These are phyloP conservation scores for Garcileccinum viscosum DNA, from an alignment of 1,284 basidiomycete species.

Conservation along the genomic window DNA sequence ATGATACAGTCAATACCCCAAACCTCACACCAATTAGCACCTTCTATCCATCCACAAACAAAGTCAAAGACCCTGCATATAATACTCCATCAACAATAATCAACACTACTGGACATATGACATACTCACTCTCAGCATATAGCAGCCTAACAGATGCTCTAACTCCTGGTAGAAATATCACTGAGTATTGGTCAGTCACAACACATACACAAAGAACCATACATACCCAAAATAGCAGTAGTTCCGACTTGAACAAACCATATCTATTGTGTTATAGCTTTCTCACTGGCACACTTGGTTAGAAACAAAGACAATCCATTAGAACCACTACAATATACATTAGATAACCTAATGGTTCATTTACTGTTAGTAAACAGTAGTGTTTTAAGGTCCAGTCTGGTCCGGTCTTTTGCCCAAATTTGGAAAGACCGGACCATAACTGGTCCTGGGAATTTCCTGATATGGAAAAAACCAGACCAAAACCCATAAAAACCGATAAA, in stretches of 20 bases:
- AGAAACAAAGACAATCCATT: not conserved
- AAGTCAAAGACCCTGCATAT: not conserved
- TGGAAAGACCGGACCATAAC: too few species aligned
- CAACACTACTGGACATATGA: too few species aligned
- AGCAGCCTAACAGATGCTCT: constrained; percentile 1
- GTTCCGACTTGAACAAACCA: not conserved
- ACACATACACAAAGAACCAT: not conserved
- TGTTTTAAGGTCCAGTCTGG: too few species aligned
- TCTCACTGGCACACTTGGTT: not conserved
- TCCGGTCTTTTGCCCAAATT: too few species aligned
- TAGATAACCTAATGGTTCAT: too few species aligned
- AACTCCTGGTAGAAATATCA: not conserved
- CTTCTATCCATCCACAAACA: too few species aligned
- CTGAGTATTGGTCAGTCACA: not conserved
- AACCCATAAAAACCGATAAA: too few species aligned
- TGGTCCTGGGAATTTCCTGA: too few species aligned
- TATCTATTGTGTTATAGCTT: not conserved
- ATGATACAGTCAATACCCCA: not conserved
- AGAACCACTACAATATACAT: not conserved
- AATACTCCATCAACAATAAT: not conserved
- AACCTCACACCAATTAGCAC: too few species aligned
- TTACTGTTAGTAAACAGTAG: too few species aligned
- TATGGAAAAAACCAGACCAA: not conserved
- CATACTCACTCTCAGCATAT: not conserved
- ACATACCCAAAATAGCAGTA: not conserved